A percentile compares a stretch with the other conserved stretches of the same genome.
Conservation (phyloP, 2,329 filamentous ascomycete genomes). For the Teratosphaeriaceae sp. region DNA sequence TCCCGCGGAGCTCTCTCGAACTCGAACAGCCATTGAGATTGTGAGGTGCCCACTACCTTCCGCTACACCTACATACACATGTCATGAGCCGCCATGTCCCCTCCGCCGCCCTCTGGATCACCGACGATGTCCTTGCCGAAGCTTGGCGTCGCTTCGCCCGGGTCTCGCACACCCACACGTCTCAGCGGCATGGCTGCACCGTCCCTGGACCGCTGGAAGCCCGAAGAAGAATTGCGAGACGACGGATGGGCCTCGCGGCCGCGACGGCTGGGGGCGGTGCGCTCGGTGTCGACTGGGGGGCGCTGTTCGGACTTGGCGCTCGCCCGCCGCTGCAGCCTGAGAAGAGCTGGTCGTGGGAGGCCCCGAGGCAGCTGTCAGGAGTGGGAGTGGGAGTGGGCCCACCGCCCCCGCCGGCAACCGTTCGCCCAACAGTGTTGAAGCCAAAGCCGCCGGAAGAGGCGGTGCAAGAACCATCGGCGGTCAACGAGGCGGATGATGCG, state of each 20-base stretch:
- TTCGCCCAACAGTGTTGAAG: not conserved
- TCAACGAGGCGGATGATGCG: too few species aligned
- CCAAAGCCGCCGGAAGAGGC: too few species aligned
- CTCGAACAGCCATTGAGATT: not conserved
- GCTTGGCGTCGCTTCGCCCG: conserved; percentile 48
- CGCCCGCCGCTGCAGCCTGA: conserved; percentile 12
- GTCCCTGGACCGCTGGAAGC: conserved; percentile 59
- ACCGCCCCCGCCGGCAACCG: conserved; percentile 1
- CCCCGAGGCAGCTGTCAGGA: conserved; percentile 12
- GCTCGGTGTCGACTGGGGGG: conserved; percentile 21
- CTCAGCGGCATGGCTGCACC: conserved; percentile 49
- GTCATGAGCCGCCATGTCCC: conserved; percentile 21
- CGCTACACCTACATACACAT: conserved; percentile 5
- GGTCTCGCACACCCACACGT: conserved; percentile 17
- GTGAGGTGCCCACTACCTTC: not conserved
- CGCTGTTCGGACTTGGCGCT: conserved; percentile 22
- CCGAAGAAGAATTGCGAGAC: conserved; percentile 47
- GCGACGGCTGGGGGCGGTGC: conserved; percentile 9
- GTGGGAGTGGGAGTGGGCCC: not conserved
- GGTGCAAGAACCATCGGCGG: too few species aligned
- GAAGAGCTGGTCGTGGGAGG: conserved; percentile 19
- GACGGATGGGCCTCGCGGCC: conserved; percentile 42
- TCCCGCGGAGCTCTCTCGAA: conserved; percentile 5
- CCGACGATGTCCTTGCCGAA: conserved; percentile 48
- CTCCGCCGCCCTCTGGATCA: conserved; percentile 50